Evolutionary conservation across 1,139 yeast species (phyloP).

Genomic region (Pichia sp.): DNA sequence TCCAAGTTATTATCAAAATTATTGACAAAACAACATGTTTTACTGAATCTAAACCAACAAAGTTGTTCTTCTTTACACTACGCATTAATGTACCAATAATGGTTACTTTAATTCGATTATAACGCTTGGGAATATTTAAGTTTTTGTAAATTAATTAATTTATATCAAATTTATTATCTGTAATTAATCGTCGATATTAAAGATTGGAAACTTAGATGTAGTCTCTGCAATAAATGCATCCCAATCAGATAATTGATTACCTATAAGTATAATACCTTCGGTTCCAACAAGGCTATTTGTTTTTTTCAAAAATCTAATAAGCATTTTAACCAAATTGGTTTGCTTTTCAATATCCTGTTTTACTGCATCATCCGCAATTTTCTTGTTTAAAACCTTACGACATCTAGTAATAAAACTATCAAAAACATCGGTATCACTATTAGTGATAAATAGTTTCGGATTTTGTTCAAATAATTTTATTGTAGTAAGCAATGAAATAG

Average conservation of each 20-base stretch:
- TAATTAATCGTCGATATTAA: slow-evolving; percentile 3
- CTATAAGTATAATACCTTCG: slow-evolving; percentile 17
- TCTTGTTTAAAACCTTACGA: slow-evolving; percentile 31
- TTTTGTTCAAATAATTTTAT: slow-evolving; percentile 30
- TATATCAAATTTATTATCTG: background rate
- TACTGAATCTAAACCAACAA: no score
- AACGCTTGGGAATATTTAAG: background rate
- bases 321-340: slow-evolving; percentile 31
- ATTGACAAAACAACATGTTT: no score
- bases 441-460: slow-evolving; percentile 17
- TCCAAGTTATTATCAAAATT: no score
- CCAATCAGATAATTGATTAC: slow-evolving; percentile 23
- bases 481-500: slow-evolving; percentile 36
- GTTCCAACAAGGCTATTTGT: slow-evolving; percentile 18
- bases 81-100: no score
- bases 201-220: slow-evolving; percentile 5
- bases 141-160: background rate
- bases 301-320: slow-evolving; percentile 26
- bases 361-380: slow-evolving; percentile 41
- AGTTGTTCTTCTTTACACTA: no score
- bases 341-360: slow-evolving; percentile 46
- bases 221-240: slow-evolving; percentile 14
- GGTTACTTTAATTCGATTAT: no score
- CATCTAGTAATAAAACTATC: slow-evolving; percentile 30
- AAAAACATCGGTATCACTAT: slow-evolving; percentile 13